Evolutionary conservation across 2,329 filamentous ascomycete genomes (phyloP), one percentile per base, ranked within the genome.

Genomic region (Aspergillus neoniger): DNA sequence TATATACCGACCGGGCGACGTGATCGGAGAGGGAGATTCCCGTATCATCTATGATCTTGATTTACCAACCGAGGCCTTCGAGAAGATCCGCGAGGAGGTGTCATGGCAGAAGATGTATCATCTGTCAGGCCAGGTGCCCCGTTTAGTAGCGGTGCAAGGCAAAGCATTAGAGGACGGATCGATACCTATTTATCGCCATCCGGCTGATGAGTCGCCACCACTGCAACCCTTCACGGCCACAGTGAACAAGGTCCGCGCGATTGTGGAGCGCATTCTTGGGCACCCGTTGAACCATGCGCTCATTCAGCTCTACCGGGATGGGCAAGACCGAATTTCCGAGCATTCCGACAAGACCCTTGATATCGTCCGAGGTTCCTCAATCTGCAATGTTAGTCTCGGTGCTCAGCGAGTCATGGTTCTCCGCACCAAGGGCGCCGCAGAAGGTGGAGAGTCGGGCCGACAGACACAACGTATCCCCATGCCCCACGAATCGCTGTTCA

Each of bases 271-370:
- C 58, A 80, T 86, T 15, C 82, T 96, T 1, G 89, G 91, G 0
- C 95, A 98, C 70, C 80, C 85, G 0, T 78, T 99, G 44, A 99
- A 99, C 70, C 95, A 99, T 73, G 93, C 88, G 1, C 80, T 99
- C 51, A 96, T 99, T 49, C 95, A 99, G 72, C 85, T 92, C 60
- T 99, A 99, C 72, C 91, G 95, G n/a, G 84, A 85, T 67, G 91
- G 94, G 2, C 87, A 86, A 51, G 95, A 99, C 76, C 92, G 92
- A 73, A 99, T 99, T 63, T 95, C 91, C 0, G 95, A 99, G 73
- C 95, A 99, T 72, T 96, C 92, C 41, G 95, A 99, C 74, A 99
- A 99, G 78, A 96, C 94, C 0, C 81, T 99, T 23, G 95, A 99
- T 73, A 95, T 99, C 59, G 88, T 87, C 12, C 86, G 85, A 25